Percentiles rank a stretch among this genome's conserved stretches.
Evolutionary conservation across 768 basidiomycete genomes (phyloP).

Genomic region (Neoboletus magnificus): DNA sequence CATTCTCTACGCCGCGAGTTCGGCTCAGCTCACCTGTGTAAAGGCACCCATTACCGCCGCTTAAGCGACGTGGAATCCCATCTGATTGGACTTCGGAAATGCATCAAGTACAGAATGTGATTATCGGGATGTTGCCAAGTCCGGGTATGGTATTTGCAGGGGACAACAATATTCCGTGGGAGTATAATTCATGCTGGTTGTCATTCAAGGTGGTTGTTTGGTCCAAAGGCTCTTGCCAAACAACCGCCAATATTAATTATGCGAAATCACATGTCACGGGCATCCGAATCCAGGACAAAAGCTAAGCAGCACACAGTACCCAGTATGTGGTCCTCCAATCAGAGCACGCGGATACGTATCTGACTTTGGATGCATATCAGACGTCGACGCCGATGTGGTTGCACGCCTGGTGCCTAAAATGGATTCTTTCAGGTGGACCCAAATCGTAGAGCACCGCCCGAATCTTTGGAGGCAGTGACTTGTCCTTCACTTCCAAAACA

Average conservation of each 20-base stretch:
- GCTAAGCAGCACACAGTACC: no score
- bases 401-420: no score
- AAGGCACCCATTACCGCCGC: background rate
- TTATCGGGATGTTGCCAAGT: background rate
- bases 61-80: background rate
- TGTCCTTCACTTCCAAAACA: slow-evolving; percentile 30
- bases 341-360: no score
- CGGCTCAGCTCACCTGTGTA: background rate
- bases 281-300: no score
- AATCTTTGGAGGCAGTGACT: slow-evolving; percentile 75
- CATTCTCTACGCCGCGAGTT: background rate
- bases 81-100: background rate
- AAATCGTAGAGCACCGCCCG: slow-evolving; percentile 61
- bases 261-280: no score
- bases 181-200: background rate
- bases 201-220: background rate
- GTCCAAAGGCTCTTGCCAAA: slow-evolving; percentile 8
- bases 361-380: no score
- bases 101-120: background rate
- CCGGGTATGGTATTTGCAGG: background rate
- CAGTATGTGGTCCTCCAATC: no score
- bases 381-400: no score
- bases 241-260: background rate
- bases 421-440: slow-evolving; percentile 55
- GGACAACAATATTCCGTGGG: background rate